Evolutionary conservation across 768 basidiomycete species (phyloP).

Genomic region (Podaxis sp.): DNA sequence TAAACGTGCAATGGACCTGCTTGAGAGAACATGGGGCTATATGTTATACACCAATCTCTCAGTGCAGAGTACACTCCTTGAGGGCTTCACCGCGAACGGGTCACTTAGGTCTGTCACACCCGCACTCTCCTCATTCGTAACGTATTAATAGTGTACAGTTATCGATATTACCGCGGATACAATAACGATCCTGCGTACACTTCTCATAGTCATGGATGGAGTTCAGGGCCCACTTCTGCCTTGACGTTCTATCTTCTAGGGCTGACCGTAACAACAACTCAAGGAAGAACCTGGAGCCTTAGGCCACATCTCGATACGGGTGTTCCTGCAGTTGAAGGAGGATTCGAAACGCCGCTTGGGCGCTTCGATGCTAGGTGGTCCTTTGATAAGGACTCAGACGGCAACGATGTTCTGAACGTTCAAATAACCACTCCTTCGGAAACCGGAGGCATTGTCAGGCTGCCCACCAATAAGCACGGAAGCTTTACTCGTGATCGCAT

Average conservation of each 20-base stretch:
- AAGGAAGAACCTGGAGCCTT: conserved; percentile 44
- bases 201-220: conserved; percentile 60
- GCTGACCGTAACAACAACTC: conserved; percentile 41
- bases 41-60: conserved; percentile 52
- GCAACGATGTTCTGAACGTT: background rate
- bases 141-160: conserved; percentile 25
- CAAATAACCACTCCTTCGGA: conserved; percentile 1
- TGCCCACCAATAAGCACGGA: conserved; percentile 2
- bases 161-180: conserved; percentile 50
- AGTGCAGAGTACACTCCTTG: conserved; percentile 53
- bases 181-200: conserved; percentile 55
- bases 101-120: conserved; percentile 38
- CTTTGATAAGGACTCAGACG: conserved; percentile 7
- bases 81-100: conserved; percentile 56
- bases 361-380: conserved; percentile 47
- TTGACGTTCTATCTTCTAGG: conserved; percentile 55
- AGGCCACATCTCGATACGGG: conserved; percentile 40
- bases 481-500: conserved; percentile 1
- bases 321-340: conserved; percentile 39
- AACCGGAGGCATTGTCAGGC: background rate
- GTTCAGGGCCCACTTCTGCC: conserved; percentile 52
- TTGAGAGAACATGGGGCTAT: conserved; percentile 55
- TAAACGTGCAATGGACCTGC: conserved; percentile 45
- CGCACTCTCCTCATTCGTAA: background rate
- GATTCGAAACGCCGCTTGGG: conserved; percentile 49